Base-by-base conservation (phyloP, 202 grass and related monocot species). In the Schoenoplectus tabernaemontani region DNA sequence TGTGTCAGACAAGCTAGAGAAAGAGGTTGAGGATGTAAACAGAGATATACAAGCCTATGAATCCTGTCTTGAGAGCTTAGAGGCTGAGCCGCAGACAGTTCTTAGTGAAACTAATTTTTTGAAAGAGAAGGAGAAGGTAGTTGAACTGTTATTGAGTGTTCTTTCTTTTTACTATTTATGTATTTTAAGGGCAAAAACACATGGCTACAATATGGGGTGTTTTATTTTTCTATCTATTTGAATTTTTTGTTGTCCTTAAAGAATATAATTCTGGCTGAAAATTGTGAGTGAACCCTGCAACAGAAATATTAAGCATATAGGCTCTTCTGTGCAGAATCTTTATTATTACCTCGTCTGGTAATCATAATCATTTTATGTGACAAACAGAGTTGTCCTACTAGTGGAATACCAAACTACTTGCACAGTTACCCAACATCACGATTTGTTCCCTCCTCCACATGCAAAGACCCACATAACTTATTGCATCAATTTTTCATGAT, bases 1-100 rank as follows among this genome's bases (percentile, higher is more conserved):
- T 69, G 84, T 99, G 66, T 99, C 90, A 73, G 92, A 96, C 85
- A 99, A 99, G 87, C 88, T 96, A 87, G 92, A 93, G 60, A 96
- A 91, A 83, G 92, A 93, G 78, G 88, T 99, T 51, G 92, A 99
- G 59, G 90, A 96, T 88, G 85, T 91, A 53, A 93, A 91, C 80
- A 77, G 81, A 66, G 90, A 99, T 38, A 96, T 93, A 81, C 92
- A 96, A 91, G 83, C 90, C 63, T 99, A 99, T 76, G 96, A 96
- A 79, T 48, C 88, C 13, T 96, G 87, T 78, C 87, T 96, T 67
- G 86, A 92, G 79, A 68, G 80, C 41, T 86, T 88, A 83, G 88
- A 93, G 59, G 76, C 83, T 61, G 92, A 99, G 82, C 85, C 85
- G 19, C 90, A 84, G 64, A 87, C 81, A 32, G 13, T 93, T 78